Base-by-base conservation (phyloP, 2,329 filamentous ascomycete genomes). In the Aspergillus nomiae region DNA sequence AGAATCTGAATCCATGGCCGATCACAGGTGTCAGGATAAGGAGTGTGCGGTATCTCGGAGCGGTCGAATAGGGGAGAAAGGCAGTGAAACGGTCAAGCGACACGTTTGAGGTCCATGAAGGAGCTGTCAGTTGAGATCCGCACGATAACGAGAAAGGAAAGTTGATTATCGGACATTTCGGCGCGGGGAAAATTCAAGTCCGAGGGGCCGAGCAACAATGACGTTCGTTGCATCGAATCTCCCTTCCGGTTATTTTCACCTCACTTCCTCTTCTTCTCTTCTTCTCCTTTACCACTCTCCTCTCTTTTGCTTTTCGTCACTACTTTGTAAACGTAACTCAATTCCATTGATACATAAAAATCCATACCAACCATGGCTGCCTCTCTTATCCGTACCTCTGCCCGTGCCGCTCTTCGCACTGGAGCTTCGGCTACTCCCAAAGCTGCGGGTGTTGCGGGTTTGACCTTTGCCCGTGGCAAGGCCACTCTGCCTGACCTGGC, bases 401-500 rank as follows among this genome's bases (percentile, higher is more conserved):
- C 88, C 71, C 91, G 92, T 79, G 86, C 89, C 68, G 89, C 90
- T 73, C 84, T 94, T 66, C 87, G 91, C 73, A 86, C 89, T 69
- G 82, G 85, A 73, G 86, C 87, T 74, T 83, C 78, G 65, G 70
- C 77, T 69, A 72, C 76, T 69, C 71, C 87, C 63, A 87, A 86
- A 76, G 84, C 85, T 67, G 85, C 86, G 67, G 83, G 85, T 63
- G 83, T 91, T 74, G 88, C 90, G 69, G 87, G 88, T 79, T 90
- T 89, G 71, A 90, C 86, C 76, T 96, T 96, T 74, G 86, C 90
- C 71, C 89, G 93, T 74, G 89, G 88, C 82, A 97, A 97, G 85
- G 94, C 92, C 58, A 97, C 94, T 48, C 90, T 99, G 48, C 95
- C 95, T 67, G 94, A 97, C 75, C 89, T 98, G 14, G 77, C 87